Evolutionary conservation across 2,329 filamentous ascomycete genomes (phyloP).

Genomic region (Fusarium sulawesiense): DNA sequence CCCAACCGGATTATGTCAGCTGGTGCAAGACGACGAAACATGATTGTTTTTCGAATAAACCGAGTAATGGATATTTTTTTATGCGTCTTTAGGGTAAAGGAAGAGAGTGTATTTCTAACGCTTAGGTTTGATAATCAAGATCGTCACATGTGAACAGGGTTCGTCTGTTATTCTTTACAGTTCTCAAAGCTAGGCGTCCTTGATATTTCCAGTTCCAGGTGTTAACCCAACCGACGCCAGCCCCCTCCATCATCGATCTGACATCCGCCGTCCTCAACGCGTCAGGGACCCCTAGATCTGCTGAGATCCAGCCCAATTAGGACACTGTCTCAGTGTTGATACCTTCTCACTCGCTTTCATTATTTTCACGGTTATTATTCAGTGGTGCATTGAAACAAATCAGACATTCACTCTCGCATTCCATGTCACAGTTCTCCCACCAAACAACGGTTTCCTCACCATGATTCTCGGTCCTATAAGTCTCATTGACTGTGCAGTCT

Average conservation of each 20-base stretch:
- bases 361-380: neutral
- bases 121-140: neutral
- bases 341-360: neutral
- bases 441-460: conserved; percentile 34
- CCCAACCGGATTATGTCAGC: conserved; percentile 41
- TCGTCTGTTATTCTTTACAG: conserved; percentile 1
- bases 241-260: conserved; percentile 40
- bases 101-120: neutral
- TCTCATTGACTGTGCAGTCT: conserved; percentile 79
- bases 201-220: conserved; percentile 7
- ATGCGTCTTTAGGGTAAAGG: neutral
- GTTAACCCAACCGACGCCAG: conserved; percentile 5
- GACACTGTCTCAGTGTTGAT: neutral
- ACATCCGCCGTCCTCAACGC: conserved; percentile 24
- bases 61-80: neutral
- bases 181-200: neutral
- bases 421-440: conserved; percentile 17
- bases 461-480: conserved; percentile 83
- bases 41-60: conserved; percentile 1
- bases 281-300: conserved; percentile 23
- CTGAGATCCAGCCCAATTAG: conserved; percentile 10
- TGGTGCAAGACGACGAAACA: conserved; percentile 1
- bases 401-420: conserved; percentile 5
- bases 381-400: neutral
- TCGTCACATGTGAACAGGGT: conserved; percentile 27